These are phyloP conservation scores for Trametes cubensis DNA, from an alignment of 768 basidiomycete species.

Conservation along the genomic window DNA sequence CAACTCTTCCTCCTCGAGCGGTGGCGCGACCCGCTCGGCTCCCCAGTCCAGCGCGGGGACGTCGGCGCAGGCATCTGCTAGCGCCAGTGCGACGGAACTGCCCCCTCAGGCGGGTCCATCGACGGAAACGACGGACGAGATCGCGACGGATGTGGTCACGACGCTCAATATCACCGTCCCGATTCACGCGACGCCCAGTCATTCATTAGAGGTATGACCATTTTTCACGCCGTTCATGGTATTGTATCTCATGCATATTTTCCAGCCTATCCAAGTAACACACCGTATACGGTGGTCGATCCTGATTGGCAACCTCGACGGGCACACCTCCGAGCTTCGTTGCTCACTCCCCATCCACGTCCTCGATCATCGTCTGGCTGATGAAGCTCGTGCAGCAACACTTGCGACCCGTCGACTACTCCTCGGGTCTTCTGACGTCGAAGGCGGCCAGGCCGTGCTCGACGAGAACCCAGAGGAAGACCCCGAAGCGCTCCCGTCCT, in stretches of 20 bases:
- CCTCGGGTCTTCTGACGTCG: constrained; percentile 43
- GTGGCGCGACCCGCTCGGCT: constrained; percentile 3
- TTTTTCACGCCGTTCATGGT: neutral
- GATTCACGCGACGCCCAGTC: constrained; percentile 64
- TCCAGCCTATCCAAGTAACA: constrained; percentile 62
- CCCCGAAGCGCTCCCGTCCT: constrained; percentile 81
- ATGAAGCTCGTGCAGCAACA: constrained; percentile 75
- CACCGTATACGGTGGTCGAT: constrained; percentile 86
- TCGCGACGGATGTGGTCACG: constrained; percentile 55
- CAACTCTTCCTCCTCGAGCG: constrained; percentile 28
- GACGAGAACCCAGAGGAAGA: constrained; percentile 52
- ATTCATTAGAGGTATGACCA: constrained; percentile 52
- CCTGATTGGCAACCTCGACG: constrained; percentile 81
- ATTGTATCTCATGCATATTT: neutral
- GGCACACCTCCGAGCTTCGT: constrained; percentile 91
- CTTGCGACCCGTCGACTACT: constrained; percentile 77
- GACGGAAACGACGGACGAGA: constrained; percentile 20
- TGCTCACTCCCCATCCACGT: constrained; percentile 91
- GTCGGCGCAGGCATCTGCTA: constrained; percentile 13
- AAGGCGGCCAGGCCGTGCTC: constrained; percentile 33
- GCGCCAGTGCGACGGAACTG: constrained; percentile 11
- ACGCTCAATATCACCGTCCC: constrained; percentile 66
- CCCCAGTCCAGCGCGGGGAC: constrained; percentile 1
- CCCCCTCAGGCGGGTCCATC: constrained; percentile 17
- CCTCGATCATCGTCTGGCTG: constrained; percentile 70